These are phyloP conservation scores for Gossypium australe DNA, from an alignment of 345 rosid species.

Conservation along the genomic window DNA sequence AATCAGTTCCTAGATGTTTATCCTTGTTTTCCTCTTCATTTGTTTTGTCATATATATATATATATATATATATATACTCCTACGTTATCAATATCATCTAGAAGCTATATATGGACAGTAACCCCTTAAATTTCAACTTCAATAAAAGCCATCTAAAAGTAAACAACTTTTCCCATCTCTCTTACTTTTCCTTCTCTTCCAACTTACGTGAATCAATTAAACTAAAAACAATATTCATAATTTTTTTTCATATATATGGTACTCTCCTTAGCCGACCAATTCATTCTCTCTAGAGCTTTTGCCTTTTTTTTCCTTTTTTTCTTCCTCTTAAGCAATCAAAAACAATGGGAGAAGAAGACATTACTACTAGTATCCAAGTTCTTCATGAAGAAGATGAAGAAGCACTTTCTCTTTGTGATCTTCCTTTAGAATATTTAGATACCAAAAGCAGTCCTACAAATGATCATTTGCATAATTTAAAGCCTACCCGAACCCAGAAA, in stretches of 20 bases:
- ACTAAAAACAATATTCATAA: no score
- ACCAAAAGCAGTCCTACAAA: not conserved
- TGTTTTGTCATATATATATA: no score
- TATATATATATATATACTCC: not conserved
- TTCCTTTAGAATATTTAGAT: conserved; percentile 23
- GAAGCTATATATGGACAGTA: not conserved
- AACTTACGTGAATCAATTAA: no score
- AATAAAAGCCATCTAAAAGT: not conserved
- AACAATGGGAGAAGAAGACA: conserved; percentile 6
- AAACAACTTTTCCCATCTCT: not conserved
- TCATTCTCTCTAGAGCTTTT: no score
- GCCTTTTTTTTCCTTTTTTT: no score
- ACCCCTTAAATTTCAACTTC: not conserved
- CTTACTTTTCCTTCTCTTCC: no score
- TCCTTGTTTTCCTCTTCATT: not conserved
- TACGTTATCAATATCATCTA: not conserved
- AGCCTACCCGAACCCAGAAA: conserved; percentile 3
- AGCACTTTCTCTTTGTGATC: conserved; percentile 51
- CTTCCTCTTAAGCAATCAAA: not conserved
- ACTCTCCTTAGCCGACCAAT: no score
- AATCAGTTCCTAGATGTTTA: not conserved
- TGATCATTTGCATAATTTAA: not conserved
- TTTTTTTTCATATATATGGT: no score
- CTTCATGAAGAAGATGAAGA: conserved; percentile 20
- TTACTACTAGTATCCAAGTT: not conserved